phyloP scores from a whole-genome alignment of 169 alveolate genomes.

The Eimeria falciformis region DNA sequence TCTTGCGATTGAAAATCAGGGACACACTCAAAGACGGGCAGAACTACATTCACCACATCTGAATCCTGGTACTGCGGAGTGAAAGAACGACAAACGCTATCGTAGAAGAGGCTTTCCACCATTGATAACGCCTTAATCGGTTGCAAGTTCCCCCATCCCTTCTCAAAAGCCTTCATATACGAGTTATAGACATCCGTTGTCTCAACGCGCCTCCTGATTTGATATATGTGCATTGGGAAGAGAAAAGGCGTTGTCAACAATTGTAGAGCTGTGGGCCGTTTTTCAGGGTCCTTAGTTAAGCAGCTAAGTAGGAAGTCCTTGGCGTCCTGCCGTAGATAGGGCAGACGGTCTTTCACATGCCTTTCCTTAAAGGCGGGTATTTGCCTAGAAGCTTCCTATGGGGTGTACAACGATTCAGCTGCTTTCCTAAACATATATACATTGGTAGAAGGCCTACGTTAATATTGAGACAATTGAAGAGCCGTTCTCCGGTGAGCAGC shows the following conservation, averaged over 20 bases:
- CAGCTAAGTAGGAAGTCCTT: conserved; percentile 27
- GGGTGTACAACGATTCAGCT: background rate
- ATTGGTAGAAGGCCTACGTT: background rate
- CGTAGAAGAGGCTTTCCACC: conserved; percentile 24
- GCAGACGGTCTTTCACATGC: conserved; percentile 57
- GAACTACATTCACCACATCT: conserved; percentile 35
- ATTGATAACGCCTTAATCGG: background rate
- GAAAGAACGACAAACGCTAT: background rate
- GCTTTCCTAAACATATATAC: background rate
- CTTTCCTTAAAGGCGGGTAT: conserved; percentile 15
- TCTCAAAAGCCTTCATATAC: conserved; percentile 51
- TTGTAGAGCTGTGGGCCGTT: conserved; percentile 45
- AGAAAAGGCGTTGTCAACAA: conserved; percentile 44
- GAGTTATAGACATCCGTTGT: conserved; percentile 45
- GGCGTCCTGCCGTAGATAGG: conserved; percentile 41
- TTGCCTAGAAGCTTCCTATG: conserved; percentile 57
- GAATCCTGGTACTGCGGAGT: conserved; percentile 1
- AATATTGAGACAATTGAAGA: conserved; percentile 46
- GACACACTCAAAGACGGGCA: conserved; percentile 49
- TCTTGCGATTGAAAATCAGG: conserved; percentile 63
- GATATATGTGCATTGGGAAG: conserved; percentile 30
- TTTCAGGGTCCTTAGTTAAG: conserved; percentile 29
- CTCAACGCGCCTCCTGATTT: conserved; percentile 40
- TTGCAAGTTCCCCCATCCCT: conserved; percentile 38
- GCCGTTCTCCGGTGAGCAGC: conserved; percentile 65